Evolutionary conservation across 768 basidiomycete species (phyloP), one percentile per base, ranked within the genome.

Genomic region (Pholiota conissans): DNA sequence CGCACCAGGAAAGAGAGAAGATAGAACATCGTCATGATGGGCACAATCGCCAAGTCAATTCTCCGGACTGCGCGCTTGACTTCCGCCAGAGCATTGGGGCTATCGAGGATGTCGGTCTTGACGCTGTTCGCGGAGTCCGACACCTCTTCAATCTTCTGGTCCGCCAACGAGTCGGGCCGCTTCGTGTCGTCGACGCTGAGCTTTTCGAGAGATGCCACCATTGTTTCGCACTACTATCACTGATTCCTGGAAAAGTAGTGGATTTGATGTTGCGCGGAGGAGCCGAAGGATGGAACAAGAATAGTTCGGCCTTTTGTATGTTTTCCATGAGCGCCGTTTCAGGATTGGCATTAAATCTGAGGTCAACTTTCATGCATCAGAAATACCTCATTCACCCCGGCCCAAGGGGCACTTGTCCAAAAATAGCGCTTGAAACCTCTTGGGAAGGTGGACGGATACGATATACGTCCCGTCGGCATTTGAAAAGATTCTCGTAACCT

Each of bases 21-120:
- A 56, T 75, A 75, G 62, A 73, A 75, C 67, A 76, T 69, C 0
- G 74, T 72, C 63, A 75, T 70, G 30, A 74, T 61, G 16, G 74
- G 75, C 29, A 76, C 37, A 45, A 76, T 61, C 14, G 64, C 63
- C 28, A 63, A 66, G 60, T 75, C 74, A 52, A 75, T 53, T 58
- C 65, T 72, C 28, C 65, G 61, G 13, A 67, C 64, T 29, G 71
- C 71, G 16, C 61, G 63, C 52, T 55, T 48, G 32, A 61, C 48
- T 14, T 52, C 48, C 40, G 32, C 55, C 26, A 55, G 9, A 48
- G 28, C 42, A 45, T 45, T 24, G 20, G 42, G 42, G 22, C 22
- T 45, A 13, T 45, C 42, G 22, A 45, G 42, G 22, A 45, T 45
- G 22, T 45, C 11, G 22, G n/a, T 45, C 18, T 45, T 45, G 42